These are phyloP conservation scores for Skeletonema potamos DNA, from an alignment of 108 stramenopile genomes.

Conservation along the genomic window DNA sequence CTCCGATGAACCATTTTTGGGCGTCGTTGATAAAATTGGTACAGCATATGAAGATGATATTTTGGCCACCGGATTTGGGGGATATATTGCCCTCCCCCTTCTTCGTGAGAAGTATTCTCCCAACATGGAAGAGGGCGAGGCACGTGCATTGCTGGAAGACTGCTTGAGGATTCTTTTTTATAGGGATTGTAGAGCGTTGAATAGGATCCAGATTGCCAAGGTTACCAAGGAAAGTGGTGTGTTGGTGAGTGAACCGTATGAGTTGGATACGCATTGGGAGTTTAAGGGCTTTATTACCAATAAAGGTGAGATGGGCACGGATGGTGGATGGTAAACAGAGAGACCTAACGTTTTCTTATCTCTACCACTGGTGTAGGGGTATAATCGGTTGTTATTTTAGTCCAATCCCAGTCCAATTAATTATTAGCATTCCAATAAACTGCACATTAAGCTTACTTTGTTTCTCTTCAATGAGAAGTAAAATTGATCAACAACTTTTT, in stretches of 20 bases:
- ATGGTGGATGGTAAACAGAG: slow-evolving; percentile 75
- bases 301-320: slow-evolving; percentile 73
- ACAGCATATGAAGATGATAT: slow-evolving; percentile 94
- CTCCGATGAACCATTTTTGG: slow-evolving; percentile 79
- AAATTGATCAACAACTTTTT: too few relatives aligned
- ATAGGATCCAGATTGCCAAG: slow-evolving; percentile 97
- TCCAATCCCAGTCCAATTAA: background rate
- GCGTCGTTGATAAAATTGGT: slow-evolving; percentile 95
- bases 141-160: slow-evolving; percentile 94
- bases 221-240: slow-evolving; percentile 57
- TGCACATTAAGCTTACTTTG: slow-evolving; percentile 1
- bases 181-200: slow-evolving; percentile 93
- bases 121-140: slow-evolving; percentile 92
- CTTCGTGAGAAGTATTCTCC: slow-evolving; percentile 91
- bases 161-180: slow-evolving; percentile 97
- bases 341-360: too few relatives aligned
- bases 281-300: slow-evolving; percentile 65
- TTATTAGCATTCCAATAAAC: background rate
- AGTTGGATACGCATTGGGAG: slow-evolving; percentile 80
- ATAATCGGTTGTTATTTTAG: background rate
- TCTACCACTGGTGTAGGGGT: background rate
- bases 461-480: background rate
- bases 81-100: slow-evolving; percentile 93
- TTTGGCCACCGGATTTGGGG: slow-evolving; percentile 96
- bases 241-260: slow-evolving; percentile 87